phyloP scores from a whole-genome alignment of 805 yeast genomes.

The Zygoascus flipseniorum region DNA sequence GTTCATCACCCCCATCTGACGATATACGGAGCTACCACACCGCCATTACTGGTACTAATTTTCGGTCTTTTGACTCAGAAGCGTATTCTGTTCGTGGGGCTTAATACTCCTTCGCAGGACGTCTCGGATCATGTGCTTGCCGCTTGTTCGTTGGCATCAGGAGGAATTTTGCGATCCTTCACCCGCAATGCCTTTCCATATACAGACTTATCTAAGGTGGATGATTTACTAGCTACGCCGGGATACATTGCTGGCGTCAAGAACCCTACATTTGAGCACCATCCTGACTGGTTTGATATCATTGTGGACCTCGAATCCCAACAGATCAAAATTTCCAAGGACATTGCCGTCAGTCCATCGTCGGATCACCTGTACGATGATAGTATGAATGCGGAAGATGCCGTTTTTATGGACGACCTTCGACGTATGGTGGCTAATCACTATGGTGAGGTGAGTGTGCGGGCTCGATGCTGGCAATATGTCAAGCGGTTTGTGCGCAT shows the following conservation, averaged over 20 bases:
- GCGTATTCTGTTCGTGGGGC: constrained; percentile 40
- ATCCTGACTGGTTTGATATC: constrained; percentile 49
- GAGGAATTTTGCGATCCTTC: constrained; percentile 44
- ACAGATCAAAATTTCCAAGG: constrained; percentile 24
- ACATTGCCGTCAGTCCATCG: constrained; percentile 6
- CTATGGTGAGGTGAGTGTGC: constrained; percentile 23
- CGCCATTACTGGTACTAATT: constrained; percentile 43
- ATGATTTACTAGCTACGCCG: constrained; percentile 38
- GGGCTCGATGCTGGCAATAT: constrained; percentile 22
- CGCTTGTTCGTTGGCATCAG: constrained; percentile 42
- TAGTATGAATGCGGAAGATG: constrained; percentile 12
- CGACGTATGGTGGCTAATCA: constrained; percentile 22
- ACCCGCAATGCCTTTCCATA: constrained; percentile 46
- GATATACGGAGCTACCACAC: constrained; percentile 46
- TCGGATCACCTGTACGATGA: background rate
- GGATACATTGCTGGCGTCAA: constrained; percentile 53
- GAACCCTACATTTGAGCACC: constrained; percentile 49
- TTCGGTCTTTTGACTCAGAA: constrained; percentile 48
- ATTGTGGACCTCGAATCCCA: constrained; percentile 44
- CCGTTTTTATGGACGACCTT: constrained; percentile 21
- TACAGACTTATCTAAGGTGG: constrained; percentile 47
- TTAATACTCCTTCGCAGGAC: constrained; percentile 41
- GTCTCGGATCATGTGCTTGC: constrained; percentile 45
- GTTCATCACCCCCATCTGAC: constrained; percentile 40
- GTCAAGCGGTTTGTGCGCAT: constrained; percentile 23